Conservation (phyloP, 2,329 filamentous ascomycete genomes). For the Epichloe sibirici region DNA sequence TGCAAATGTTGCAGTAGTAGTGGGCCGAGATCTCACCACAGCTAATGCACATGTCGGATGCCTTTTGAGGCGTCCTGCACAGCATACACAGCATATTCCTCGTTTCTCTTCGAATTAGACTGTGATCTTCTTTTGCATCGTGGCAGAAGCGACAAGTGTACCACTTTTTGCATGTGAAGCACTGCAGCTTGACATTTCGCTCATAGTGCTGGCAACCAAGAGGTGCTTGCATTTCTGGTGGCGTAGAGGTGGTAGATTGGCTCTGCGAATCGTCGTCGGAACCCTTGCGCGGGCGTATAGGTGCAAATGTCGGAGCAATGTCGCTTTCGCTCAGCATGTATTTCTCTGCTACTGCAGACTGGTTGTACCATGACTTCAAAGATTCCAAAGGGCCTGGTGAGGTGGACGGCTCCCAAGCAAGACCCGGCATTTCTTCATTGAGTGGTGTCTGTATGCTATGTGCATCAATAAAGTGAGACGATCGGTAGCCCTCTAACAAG, state of each 20-base stretch:
- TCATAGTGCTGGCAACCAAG: constrained; percentile 89
- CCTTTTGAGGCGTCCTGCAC: constrained; percentile 74
- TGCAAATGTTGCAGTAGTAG: constrained; percentile 91
- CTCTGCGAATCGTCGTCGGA: constrained; percentile 30
- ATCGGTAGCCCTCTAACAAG: constrained; percentile 54
- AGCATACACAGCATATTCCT: constrained; percentile 97
- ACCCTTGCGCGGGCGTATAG: constrained; percentile 33
- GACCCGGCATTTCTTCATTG: constrained; percentile 13
- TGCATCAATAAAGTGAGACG: constrained; percentile 15
- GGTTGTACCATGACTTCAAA: constrained; percentile 46
- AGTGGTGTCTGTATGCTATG: constrained; percentile 5
- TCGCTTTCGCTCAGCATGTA: constrained; percentile 48
- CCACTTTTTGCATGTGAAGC: constrained; percentile 79
- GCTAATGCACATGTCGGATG: constrained; percentile 61
- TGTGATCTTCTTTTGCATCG: constrained; percentile 69
- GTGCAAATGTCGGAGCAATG: constrained; percentile 54
- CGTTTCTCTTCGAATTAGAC: constrained; percentile 68
- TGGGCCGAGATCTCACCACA: constrained; percentile 70
- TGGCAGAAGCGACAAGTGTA: constrained; percentile 94
- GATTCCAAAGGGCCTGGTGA: constrained; percentile 37
- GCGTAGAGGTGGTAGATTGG: constrained; percentile 9
- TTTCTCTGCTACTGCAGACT: constrained; percentile 23
- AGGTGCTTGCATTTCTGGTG: constrained; percentile 26
- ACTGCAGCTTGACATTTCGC: constrained; percentile 92
- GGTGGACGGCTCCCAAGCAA: constrained; percentile 26